Percentiles rank a stretch among this genome's conserved stretches.
Conservation (phyloP, 805 yeast species). For the Candida palmyrensis region DNA sequence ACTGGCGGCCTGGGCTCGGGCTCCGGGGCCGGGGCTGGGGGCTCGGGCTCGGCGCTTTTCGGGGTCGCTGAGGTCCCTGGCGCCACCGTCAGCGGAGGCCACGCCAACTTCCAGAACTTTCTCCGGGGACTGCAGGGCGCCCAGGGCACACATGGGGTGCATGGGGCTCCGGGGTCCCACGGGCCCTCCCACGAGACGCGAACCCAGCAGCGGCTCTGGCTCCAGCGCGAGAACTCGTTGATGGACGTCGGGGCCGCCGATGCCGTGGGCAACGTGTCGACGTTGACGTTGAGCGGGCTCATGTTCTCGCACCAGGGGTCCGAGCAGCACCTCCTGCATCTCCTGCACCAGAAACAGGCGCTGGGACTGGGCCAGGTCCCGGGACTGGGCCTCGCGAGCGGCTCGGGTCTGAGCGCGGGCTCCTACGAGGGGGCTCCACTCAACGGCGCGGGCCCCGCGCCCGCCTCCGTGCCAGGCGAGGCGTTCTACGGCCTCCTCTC, state of each 20-base stretch:
- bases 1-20: conserved; percentile 1
- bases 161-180: not conserved
- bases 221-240: conserved; percentile 71
- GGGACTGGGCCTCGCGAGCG: not conserved
- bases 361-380: too few relatives aligned
- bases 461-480: too few relatives aligned
- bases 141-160: too few relatives aligned
- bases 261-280: conserved; percentile 30
- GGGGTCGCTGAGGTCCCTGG: too few relatives aligned
- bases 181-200: conserved; percentile 44
- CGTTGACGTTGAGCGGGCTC: conserved; percentile 24
- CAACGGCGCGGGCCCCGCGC: conserved; percentile 13
- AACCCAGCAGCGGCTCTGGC: conserved; percentile 81
- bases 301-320: conserved; percentile 4
- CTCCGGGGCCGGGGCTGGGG: conserved; percentile 1
- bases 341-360: conserved; percentile 8
- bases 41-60: not conserved
- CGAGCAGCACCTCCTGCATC: not conserved
- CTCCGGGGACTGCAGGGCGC: too few relatives aligned
- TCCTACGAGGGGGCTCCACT: conserved; percentile 3
- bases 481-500: too few relatives aligned
- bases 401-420: not conserved
- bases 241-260: conserved; percentile 45
- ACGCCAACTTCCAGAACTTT: too few relatives aligned
- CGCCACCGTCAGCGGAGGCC: too few relatives aligned